Evolutionary conservation across 2,329 filamentous ascomycete species (phyloP).

Genomic region (Biscogniauxia mediterranea): DNA sequence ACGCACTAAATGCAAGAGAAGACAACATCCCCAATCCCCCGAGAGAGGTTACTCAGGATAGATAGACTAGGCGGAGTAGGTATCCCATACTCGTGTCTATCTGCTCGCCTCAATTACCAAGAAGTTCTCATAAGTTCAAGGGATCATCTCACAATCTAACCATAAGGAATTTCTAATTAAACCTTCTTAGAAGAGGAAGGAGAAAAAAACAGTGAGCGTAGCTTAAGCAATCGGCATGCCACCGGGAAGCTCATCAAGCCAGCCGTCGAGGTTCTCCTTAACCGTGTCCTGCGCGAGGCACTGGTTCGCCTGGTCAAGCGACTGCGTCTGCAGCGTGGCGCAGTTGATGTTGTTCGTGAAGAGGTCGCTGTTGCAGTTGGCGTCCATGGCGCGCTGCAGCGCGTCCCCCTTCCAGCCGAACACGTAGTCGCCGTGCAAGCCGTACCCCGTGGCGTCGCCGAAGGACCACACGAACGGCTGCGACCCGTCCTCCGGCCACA

Average conservation of each 20-base stretch:
- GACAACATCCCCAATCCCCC: no score
- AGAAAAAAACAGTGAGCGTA: no score
- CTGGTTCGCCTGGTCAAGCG: slow-evolving; percentile 32
- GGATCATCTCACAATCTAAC: no score
- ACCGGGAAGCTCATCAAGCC: slow-evolving; percentile 27
- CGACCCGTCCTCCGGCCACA: slow-evolving; percentile 35
- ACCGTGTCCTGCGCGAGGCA: slow-evolving; percentile 31
- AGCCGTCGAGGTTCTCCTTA: slow-evolving; percentile 35
- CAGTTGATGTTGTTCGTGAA: slow-evolving; percentile 31
- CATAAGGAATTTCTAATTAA: no score
- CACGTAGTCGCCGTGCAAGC: slow-evolving; percentile 40
- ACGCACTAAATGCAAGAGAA: no score
- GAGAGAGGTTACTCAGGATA: no score
- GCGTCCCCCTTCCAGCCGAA: slow-evolving; percentile 42
- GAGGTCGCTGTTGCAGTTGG: slow-evolving; percentile 34
- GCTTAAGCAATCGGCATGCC: slow-evolving; percentile 24
- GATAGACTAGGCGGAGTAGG: no score
- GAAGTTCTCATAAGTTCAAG: no score
- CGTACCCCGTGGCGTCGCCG: slow-evolving; percentile 35
- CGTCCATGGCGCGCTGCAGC: slow-evolving; percentile 36
- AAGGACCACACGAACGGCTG: slow-evolving; percentile 34
- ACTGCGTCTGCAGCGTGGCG: slow-evolving; percentile 28
- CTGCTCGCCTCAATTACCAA: no score
- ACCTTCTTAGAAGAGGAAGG: no score
- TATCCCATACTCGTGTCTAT: no score